phyloP scores from a whole-genome alignment of 2,329 filamentous ascomycete genomes.

The Alternaria triticimaculans region DNA sequence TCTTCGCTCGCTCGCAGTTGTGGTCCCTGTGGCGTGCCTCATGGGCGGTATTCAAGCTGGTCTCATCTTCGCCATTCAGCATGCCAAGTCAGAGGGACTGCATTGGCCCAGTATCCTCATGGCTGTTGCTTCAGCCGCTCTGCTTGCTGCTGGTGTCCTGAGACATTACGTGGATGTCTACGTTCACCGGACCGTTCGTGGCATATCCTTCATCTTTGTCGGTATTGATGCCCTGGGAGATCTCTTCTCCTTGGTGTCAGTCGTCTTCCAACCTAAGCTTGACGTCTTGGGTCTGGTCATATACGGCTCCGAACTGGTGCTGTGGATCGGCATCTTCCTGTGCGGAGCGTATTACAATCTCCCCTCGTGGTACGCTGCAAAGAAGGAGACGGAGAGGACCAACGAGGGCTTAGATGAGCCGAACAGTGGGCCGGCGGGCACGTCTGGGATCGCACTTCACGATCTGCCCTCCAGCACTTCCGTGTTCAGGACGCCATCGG shows the following conservation, averaged over 20 bases:
- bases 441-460: conserved; percentile 51
- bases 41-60: conserved; percentile 67
- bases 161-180: conserved; percentile 75
- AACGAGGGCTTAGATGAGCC: not conserved
- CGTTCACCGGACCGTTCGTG: conserved; percentile 68
- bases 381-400: conserved; percentile 28
- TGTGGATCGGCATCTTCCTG: conserved; percentile 72
- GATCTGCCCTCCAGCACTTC: conserved; percentile 66
- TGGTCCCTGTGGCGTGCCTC: conserved; percentile 59
- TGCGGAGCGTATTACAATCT: conserved; percentile 71
- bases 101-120: conserved; percentile 71
- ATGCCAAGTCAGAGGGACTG: conserved; percentile 52
- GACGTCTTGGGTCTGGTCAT: conserved; percentile 70
- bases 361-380: conserved; percentile 61
- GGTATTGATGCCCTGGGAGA: conserved; percentile 73
- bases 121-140: conserved; percentile 68
- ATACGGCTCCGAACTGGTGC: conserved; percentile 68
- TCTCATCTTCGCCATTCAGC: conserved; percentile 64
- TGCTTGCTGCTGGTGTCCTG: conserved; percentile 71
- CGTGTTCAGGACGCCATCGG: conserved; percentile 66
- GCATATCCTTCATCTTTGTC: conserved; percentile 76
- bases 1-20: conserved; percentile 56
- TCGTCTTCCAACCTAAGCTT: conserved; percentile 66
- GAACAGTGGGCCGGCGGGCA: not conserved
- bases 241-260: conserved; percentile 68